Conservation (phyloP, 768 basidiomycete genomes). For the Rhodotorula babjevae region DNA sequence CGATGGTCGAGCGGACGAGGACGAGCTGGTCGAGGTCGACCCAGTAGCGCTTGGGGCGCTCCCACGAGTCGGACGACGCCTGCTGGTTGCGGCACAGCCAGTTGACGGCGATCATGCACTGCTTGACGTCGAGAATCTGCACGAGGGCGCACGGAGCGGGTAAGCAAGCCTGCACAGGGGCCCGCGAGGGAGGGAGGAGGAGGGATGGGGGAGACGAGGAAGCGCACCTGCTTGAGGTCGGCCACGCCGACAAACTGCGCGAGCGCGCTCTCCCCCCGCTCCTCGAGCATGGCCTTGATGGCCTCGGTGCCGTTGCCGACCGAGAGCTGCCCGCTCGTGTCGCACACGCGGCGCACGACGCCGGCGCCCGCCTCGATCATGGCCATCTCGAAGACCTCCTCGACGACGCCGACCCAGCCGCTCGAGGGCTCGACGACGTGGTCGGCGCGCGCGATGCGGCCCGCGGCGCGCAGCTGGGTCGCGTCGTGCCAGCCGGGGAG, state of each 20-base stretch:
- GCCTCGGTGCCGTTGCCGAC: slow-evolving; percentile 29
- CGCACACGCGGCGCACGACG: slow-evolving; percentile 24
- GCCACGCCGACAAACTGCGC: slow-evolving; percentile 12
- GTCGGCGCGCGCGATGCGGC: slow-evolving; percentile 25
- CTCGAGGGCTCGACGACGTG: slow-evolving; percentile 25
- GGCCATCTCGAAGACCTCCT: slow-evolving; percentile 39
- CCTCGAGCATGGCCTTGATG: slow-evolving; percentile 22
- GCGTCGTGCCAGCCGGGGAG: slow-evolving; percentile 15
- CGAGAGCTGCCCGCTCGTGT: slow-evolving; percentile 13
- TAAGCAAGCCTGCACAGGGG: too few species aligned
- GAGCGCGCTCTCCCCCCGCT: slow-evolving; percentile 15
- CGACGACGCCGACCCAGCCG: slow-evolving; percentile 37
- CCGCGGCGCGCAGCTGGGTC: slow-evolving; percentile 12
- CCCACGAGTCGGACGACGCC: background rate
- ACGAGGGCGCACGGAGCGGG: too few species aligned
- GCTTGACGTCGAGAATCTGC: slow-evolving; percentile 38
- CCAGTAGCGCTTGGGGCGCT: slow-evolving; percentile 35
- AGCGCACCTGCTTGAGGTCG: slow-evolving; percentile 14
- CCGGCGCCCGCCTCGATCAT: slow-evolving; percentile 34
- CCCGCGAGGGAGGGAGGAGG: background rate
- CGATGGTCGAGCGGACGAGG: slow-evolving; percentile 25
- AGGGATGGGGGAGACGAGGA: background rate
- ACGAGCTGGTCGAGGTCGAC: slow-evolving; percentile 24
- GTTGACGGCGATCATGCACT: slow-evolving; percentile 32
- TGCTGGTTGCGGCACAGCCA: slow-evolving; percentile 35